Percentiles rank a stretch among this genome's conserved stretches.
Conservation (phyloP, 1,284 basidiomycete species). For the Trametes sp. region DNA sequence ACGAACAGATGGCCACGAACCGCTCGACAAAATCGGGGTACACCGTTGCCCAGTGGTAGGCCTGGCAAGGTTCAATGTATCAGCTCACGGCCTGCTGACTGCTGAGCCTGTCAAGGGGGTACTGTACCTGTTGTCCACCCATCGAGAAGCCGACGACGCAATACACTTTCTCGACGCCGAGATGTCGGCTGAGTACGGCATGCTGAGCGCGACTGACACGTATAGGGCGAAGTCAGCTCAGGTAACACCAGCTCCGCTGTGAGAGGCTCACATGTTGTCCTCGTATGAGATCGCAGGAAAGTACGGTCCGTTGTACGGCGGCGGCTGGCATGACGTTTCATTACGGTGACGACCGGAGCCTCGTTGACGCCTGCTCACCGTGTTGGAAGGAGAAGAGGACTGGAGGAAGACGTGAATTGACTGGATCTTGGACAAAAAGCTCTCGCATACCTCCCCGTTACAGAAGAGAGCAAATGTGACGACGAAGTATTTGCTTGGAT, state of each 20-base stretch:
- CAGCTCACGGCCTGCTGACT: neutral
- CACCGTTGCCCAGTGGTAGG: slow-evolving; percentile 46
- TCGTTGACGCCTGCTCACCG: slow-evolving; percentile 23
- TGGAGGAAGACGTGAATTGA: slow-evolving; percentile 9
- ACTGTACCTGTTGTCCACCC: slow-evolving; percentile 42
- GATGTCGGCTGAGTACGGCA: slow-evolving; percentile 38
- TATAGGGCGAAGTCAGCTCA: neutral
- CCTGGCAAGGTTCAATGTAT: slow-evolving; percentile 28
- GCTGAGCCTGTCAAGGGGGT: neutral
- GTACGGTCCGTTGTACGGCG: slow-evolving; percentile 44
- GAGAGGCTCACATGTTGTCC: slow-evolving; percentile 36
- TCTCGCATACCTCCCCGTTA: slow-evolving; percentile 39
- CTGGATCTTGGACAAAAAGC: neutral
- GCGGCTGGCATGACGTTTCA: slow-evolving; percentile 31
- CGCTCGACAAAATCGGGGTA: slow-evolving; percentile 48
- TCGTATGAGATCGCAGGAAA: slow-evolving; percentile 44
- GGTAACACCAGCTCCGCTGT: neutral
- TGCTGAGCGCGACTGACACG: slow-evolving; percentile 37
- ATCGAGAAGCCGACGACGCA: slow-evolving; percentile 44
- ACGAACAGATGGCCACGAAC: slow-evolving; percentile 46
- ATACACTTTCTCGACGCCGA: slow-evolving; percentile 38
- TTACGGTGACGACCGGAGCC: slow-evolving; percentile 2
- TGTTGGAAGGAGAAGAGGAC: slow-evolving; percentile 44
- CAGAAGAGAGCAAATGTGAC: slow-evolving; percentile 42
- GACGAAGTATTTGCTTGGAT: slow-evolving; percentile 40